Conservation (phyloP, 2,329 filamentous ascomycete species). For the Stemphylium vesicarium region DNA sequence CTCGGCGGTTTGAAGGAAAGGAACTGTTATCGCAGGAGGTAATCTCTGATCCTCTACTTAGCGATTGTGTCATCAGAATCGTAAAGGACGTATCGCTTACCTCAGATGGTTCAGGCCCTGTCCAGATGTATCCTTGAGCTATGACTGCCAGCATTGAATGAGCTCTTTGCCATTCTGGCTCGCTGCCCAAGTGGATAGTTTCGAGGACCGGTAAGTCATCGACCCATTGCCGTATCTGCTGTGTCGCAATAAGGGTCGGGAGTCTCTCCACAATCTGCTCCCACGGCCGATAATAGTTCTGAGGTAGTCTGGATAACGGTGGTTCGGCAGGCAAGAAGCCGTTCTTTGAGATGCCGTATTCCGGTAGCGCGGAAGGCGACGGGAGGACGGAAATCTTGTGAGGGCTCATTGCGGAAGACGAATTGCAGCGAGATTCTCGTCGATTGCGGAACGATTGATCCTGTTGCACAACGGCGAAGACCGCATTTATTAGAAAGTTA, state of each 20-base stretch:
- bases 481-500: conserved; percentile 24
- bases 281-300: conserved; percentile 89
- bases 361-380: conserved; percentile 56
- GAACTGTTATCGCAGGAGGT: conserved; percentile 39
- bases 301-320: conserved; percentile 74
- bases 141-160: conserved; percentile 75
- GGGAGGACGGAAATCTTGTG: conserved; percentile 34
- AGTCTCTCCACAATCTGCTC: conserved; percentile 78
- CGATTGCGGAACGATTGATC: conserved; percentile 7
- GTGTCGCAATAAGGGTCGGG: conserved; percentile 76
- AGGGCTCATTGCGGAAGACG: conserved; percentile 33
- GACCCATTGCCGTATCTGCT: conserved; percentile 73
- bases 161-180: conserved; percentile 83
- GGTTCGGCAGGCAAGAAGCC: conserved; percentile 80
- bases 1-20: conserved; percentile 36
- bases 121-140: conserved; percentile 82
- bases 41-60: conserved; percentile 30
- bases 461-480: conserved; percentile 19
- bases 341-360: conserved; percentile 79
- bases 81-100: conserved; percentile 50
- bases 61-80: not conserved
- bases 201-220: conserved; percentile 77
- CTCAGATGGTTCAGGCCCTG: conserved; percentile 71
- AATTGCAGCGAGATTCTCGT: not conserved
- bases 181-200: conserved; percentile 73